Base-by-base conservation (phyloP, 2,329 filamentous ascomycete species). In the Talaromyces funiculosus region DNA sequence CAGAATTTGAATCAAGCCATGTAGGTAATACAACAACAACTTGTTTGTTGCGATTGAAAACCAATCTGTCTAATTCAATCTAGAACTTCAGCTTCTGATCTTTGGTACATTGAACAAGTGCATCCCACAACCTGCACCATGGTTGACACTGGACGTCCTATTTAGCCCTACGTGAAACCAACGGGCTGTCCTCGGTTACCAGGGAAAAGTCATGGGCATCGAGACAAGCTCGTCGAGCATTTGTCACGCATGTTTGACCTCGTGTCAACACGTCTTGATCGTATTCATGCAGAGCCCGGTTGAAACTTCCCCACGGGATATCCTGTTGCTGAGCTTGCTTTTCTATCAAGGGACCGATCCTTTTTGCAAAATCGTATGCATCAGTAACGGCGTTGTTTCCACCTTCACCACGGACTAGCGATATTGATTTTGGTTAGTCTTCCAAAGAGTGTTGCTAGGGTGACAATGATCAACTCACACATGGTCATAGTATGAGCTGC, bases 401-500 rank as follows among this genome's bases (percentile, higher is more conserved):
- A 0, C 81, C 82, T 68, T 85, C 83, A 2, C 83, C 83, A 12
- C 83, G 77, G 65, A 82, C 82, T 85, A 33, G 20, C 0, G 9
- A 40, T 12, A 22, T 18, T 24, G 0, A 8, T 24, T 12, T 7
- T 26, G 18, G 20, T 61, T 53, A 53, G 53, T 42, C 14, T 29
- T 4, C 14, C 9, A 6, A 16, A 8, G 4, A 53, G 2, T 4
- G 16, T 38, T 12, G 16, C 9, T 22, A 20, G 20, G 33, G 26
- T 5, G 16, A 26, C 3, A 51, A 14, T 8, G 2, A 14, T 18
- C 12, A 45, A 73, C 81, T 69, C 76, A 85, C 81, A 85, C 82
- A 85, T 85, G 0, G 80, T 79, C 82, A 85, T 85, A 0, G 80
- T 76, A 67, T 86, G 83, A 3, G 83, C 74, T 0, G 83, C 79